phyloP scores from a whole-genome alignment of 2,329 filamentous ascomycete genomes.

The Xylariaceae sp. region DNA sequence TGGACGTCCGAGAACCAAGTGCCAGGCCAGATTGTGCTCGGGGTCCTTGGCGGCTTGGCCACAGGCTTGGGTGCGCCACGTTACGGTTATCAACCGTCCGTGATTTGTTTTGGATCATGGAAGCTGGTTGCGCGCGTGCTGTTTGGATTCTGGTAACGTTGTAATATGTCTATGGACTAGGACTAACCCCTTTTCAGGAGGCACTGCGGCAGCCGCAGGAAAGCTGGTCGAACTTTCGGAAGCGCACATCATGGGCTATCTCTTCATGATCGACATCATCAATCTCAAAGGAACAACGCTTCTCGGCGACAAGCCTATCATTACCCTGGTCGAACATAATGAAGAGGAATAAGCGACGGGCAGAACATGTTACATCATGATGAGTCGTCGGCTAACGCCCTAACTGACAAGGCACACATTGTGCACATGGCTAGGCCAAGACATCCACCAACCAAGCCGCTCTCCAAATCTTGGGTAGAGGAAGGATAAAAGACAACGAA shows the following conservation, averaged over 20 bases:
- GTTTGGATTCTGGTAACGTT: too few species aligned
- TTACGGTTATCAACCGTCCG: too few species aligned
- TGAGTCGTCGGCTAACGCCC: neutral
- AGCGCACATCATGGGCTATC: conserved; percentile 77
- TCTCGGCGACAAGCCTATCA: conserved; percentile 70
- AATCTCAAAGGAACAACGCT: conserved; percentile 89
- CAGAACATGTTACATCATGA: neutral
- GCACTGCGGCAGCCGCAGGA: conserved; percentile 82
- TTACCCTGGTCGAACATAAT: conserved; percentile 67
- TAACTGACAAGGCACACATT: too few species aligned
- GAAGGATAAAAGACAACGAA: neutral
- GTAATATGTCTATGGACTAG: too few species aligned
- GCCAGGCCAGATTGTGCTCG: too few species aligned
- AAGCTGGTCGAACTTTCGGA: conserved; percentile 81
- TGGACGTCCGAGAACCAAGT: too few species aligned
- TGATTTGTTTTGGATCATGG: too few species aligned
- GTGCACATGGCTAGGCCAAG: too few species aligned
- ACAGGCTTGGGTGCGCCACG: too few species aligned
- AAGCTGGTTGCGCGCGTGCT: too few species aligned
- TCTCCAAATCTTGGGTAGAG: neutral
- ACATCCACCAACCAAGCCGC: neutral
- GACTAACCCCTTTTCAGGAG: conserved; percentile 55
- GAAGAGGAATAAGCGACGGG: conserved; percentile 28
- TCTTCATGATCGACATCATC: conserved; percentile 94
- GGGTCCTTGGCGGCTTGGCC: too few species aligned